Base-by-base conservation (phyloP, 2,329 filamentous ascomycete genomes). In the Microsporum audouinii region DNA sequence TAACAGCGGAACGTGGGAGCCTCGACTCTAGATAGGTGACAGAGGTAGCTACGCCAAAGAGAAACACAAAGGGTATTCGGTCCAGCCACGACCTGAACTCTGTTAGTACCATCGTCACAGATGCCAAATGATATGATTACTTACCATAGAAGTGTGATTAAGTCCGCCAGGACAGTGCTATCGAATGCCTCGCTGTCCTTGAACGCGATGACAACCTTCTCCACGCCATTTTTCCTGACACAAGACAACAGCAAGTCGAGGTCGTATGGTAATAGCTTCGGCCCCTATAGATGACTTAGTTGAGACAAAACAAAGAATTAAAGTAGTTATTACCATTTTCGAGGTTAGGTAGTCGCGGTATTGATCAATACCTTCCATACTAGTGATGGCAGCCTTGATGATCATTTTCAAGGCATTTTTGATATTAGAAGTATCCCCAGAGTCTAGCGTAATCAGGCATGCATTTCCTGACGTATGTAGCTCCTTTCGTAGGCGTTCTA, bases 11-110 rank as follows among this genome's bases (percentile, higher is more conserved):
- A 53, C 78, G 77, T 8, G 83, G 78, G 2, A 87, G 71, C 56
- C 82, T 77, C 49, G 80, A 78, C 67, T 86, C 82, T 60, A 87
- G 82, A 17, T 82, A 78, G 56, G 84, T 82, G 8, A 83, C 76
- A 2, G 83, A 84, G 0, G 84, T 86, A n/a, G 82, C 82, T 57
- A 86, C 79, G 12, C 81, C 82, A 60, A 86, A 80, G 2, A 86
- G 70, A 2, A 84, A 71, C 1, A 82, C 77, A 61, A 86, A 81
- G 0, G 82, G 82, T 59, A 86, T 81, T 33, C 84, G 80, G 67
- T 84, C 80, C 53, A 78, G 73, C 84, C 84, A 86, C 17, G 79
- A 82, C 63, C 80, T 57, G 82, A 63, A 55, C 47, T 56, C 27
- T 55, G 58, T 73, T 66, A 73, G 72, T 58, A 17, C 36, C 39